Conservation (phyloP, 225 moss, liverwort and hornwort species). For the Climacium dendroides region DNA sequence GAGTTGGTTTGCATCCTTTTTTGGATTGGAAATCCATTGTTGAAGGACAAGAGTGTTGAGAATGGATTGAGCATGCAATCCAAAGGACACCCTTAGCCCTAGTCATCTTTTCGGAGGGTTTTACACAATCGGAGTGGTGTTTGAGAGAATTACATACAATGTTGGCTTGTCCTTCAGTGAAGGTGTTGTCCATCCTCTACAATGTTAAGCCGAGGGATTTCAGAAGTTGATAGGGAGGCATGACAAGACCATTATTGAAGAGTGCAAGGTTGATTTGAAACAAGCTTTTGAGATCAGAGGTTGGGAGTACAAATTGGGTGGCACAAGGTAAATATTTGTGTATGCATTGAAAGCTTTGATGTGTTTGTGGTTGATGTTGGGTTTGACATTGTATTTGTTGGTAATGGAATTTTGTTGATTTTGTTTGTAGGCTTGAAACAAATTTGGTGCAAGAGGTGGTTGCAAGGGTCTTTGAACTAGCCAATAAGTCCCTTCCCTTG, state of each 20-base stretch:
- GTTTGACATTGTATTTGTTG: no score
- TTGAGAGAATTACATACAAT: neutral
- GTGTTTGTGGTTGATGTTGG: accelerated
- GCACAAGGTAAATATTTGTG: accelerated
- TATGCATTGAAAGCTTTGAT: accelerated
- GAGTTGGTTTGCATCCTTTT: neutral
- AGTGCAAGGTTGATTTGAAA: neutral
- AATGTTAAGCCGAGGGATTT: accelerated
- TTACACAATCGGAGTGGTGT: neutral
- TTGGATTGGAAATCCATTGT: neutral
- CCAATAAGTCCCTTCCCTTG: neutral
- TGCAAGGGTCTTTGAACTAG: neutral
- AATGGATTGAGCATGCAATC: neutral
- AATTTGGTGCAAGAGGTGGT: neutral
- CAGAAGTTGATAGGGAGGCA: accelerated
- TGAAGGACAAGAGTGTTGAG: neutral
- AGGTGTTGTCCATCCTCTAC: neutral
- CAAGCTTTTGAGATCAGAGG: accelerated
- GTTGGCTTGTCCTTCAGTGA: neutral
- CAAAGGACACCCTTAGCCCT: neutral
- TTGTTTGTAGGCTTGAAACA: neutral
- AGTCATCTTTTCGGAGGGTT: neutral
- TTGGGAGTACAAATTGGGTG: neutral
- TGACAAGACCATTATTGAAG: accelerated
- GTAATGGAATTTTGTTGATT: neutral